Evolutionary conservation across 306 rosid species (phyloP).

Genomic region (Erythrophleum fordii): DNA sequence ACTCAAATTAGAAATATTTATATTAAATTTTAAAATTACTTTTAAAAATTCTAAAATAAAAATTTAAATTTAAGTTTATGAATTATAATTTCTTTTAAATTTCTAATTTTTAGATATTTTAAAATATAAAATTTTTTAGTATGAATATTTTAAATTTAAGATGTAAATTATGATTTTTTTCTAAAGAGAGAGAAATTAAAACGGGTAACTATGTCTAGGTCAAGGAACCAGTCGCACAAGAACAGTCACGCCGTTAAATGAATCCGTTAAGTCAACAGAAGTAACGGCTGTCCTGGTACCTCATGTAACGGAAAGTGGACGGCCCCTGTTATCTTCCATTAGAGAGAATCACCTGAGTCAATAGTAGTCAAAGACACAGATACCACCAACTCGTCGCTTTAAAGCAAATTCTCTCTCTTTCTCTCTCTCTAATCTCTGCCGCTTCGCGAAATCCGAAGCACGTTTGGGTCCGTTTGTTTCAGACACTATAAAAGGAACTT

Average conservation of each 20-base stretch:
- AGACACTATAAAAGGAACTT: constrained; percentile 39
- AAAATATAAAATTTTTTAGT: no score
- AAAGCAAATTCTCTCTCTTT: constrained; percentile 11
- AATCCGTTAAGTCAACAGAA: constrained; percentile 44
- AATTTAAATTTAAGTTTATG: no score
- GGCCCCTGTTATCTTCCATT: constrained; percentile 38
- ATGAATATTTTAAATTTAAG: no score
- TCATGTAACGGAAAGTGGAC: constrained; percentile 42
- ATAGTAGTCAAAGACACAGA: constrained; percentile 68
- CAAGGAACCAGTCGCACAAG: constrained; percentile 12
- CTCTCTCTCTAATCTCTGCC: constrained; percentile 32
- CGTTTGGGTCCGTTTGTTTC: constrained; percentile 42
- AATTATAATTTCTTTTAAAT: no score
- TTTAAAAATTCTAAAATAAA: no score
- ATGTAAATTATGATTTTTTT: no score
- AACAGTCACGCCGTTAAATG: constrained; percentile 38
- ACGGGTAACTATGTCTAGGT: neutral
- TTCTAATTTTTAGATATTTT: no score
- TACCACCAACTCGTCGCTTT: constrained; percentile 42
- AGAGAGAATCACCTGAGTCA: constrained; percentile 65
- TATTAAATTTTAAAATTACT: no score
- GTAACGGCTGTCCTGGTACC: constrained; percentile 27
- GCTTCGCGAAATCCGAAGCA: constrained; percentile 43
- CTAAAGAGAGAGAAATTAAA: no score
- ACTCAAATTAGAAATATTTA: no score